Evolutionary conservation across 1,139 yeast species (phyloP).

Genomic region (Candida sp.): DNA sequence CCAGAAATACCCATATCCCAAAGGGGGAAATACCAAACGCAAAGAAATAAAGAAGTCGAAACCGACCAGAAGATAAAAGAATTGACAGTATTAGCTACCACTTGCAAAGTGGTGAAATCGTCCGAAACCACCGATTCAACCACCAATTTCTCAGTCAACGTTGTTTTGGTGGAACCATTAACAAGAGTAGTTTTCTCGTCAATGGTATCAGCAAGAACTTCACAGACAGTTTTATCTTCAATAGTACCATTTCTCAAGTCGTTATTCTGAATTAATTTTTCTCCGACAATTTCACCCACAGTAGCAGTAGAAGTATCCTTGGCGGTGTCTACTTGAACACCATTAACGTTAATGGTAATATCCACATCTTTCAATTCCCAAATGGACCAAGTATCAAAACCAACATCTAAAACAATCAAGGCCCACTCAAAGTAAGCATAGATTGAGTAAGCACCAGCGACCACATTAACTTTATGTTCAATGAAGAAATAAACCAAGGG

Average conservation of each 20-base stretch:
- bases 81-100: constrained; percentile 48
- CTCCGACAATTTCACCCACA: background rate
- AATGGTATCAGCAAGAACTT: constrained; percentile 5
- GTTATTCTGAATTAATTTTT: background rate
- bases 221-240: background rate
- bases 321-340: constrained; percentile 12
- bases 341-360: constrained; percentile 27
- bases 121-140: constrained; percentile 7
- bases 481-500: constrained; percentile 89
- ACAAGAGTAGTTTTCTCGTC: background rate
- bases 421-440: constrained; percentile 97
- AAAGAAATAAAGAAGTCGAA: constrained; percentile 72
- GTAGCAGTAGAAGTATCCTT: background rate
- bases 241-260: background rate
- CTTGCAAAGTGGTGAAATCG: constrained; percentile 35
- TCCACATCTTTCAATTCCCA: constrained; percentile 63
- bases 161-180: background rate
- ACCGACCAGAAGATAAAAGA: constrained; percentile 84
- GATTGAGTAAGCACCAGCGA: constrained; percentile 92
- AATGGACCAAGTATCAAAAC: constrained; percentile 78
- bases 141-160: background rate
- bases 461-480: constrained; percentile 84
- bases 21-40: constrained; percentile 95
- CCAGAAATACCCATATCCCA: constrained; percentile 99
- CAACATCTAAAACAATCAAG: constrained; percentile 75